Percentiles rank a stretch among this genome's conserved stretches.
These are phyloP conservation scores for Dovyalis caffra DNA, from an alignment of 345 rosid genomes.

Conservation along the genomic window DNA sequence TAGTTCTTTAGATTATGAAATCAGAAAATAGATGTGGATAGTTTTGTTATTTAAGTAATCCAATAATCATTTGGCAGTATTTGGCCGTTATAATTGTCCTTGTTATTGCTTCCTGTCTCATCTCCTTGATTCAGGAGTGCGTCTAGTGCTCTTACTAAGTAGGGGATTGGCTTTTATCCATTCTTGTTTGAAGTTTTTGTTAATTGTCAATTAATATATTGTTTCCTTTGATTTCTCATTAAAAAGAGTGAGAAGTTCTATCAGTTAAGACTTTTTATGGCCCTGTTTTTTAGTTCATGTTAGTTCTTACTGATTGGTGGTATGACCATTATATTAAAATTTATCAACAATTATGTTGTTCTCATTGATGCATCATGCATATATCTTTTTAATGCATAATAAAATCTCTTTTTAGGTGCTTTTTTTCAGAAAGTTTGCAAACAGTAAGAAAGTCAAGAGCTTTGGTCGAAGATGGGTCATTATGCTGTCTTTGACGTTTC, in stretches of 20 bases:
- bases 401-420: neutral
- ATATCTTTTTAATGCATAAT: neutral
- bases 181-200: neutral
- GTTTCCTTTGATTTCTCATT: slow-evolving; percentile 6
- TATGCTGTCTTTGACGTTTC: neutral
- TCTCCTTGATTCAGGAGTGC: neutral
- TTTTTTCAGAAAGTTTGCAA: neutral
- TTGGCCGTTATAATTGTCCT: neutral
- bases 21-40: neutral
- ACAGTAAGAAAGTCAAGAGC: neutral
- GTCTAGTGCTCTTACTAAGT: neutral
- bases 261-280: neutral
- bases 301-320: neutral
- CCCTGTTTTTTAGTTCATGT: neutral
- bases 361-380: neutral
- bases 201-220: neutral
- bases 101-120: neutral
- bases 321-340: neutral
- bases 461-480: neutral
- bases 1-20: neutral
- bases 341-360: neutral
- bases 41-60: neutral
- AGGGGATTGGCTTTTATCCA: neutral
- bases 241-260: neutral
- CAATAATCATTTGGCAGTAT: neutral